Conservation (phyloP, 116 monocot species). For the Posidonia oceanica region DNA sequence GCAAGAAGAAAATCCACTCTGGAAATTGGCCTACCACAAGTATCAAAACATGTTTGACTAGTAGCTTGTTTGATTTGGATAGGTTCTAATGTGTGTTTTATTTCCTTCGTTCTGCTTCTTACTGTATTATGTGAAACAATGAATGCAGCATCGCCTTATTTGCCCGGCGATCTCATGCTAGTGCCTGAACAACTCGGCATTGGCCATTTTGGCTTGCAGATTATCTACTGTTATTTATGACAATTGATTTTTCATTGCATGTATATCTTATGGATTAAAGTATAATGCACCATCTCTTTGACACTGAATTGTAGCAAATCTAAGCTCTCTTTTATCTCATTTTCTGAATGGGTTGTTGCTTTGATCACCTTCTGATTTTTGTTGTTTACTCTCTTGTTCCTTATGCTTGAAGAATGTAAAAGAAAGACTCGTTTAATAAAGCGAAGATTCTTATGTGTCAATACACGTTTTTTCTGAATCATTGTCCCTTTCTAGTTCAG, state of each 20-base stretch:
- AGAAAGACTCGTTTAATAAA: no score
- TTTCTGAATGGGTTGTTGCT: no score
- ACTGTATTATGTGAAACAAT: not conserved
- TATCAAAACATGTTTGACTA: constrained; percentile 2
- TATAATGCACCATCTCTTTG: not conserved
- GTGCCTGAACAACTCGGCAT: constrained; percentile 1
- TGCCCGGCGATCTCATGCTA: constrained; percentile 7
- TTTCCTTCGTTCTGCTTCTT: not conserved
- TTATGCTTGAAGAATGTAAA: no score
- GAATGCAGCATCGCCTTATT: not conserved
- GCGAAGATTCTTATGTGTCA: no score
- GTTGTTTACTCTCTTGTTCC: no score
- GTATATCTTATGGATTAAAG: not conserved
- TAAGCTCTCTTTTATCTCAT: no score
- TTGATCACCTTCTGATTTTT: no score
- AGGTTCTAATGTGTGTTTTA: constrained; percentile 1
- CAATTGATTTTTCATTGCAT: not conserved
- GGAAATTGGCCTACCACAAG: not conserved
- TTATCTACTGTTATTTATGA: not conserved
- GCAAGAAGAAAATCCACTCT: constrained; percentile 7
- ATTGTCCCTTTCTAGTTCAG: no score
- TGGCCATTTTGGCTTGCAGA: constrained; percentile 18
- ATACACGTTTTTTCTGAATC: no score
- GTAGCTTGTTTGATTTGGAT: not conserved
- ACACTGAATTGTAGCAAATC: no score